Base-by-base conservation (phyloP, 106 monocot genomes). In the Acorus calamus region DNA sequence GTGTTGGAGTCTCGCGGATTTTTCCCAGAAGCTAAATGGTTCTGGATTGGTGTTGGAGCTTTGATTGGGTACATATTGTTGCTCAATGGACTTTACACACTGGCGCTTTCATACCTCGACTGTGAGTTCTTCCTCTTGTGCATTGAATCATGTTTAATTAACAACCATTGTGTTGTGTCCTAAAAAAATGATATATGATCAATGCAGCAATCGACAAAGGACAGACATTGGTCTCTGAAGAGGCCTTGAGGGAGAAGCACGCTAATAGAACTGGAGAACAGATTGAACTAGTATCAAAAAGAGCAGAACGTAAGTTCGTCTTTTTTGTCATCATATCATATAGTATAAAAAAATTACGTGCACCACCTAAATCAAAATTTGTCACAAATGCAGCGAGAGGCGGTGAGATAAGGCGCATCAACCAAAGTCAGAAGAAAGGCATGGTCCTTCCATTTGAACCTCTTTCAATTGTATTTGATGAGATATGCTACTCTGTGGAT, bases 401-500 rank as follows among this genome's bases (percentile, higher is more conserved):
- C 46, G 44, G 41, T 70, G 49, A 46, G 14, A 13, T 54, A 42
- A 72, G 14, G 51, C 10, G 55, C 14, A 47, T 49, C 70, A 43
- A 48, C 3, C 14, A 63, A 2, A 61, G 28, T 28, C 28, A 59
- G 6, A 81, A 77, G 61, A 86, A 67, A 28, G 91, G 91, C 14
- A 87, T 87, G 86, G 73, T 87, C 14, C 91, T 92, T 60, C 91
- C 91, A 11, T 92, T 92, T 59, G 42, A 43, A 5, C 87, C 91
- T 50, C 87, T 84, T 53, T 73, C 84, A 5, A 78, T 92, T 46
- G 79, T 84, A 14, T 92, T 92, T 50, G 74, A 87, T 7, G 62
- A 81, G 41, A 67, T 92, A 50, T 78, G 59, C 56, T 92, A 92
- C 69, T 92, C 81, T 12, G 91, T 91, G 5, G 86, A 87, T 58